Percentiles rank a stretch among this genome's conserved stretches.
These are phyloP conservation scores for Spinellus fusiger DNA, from an alignment of 192 early-diverging fungal species.

Conservation along the genomic window DNA sequence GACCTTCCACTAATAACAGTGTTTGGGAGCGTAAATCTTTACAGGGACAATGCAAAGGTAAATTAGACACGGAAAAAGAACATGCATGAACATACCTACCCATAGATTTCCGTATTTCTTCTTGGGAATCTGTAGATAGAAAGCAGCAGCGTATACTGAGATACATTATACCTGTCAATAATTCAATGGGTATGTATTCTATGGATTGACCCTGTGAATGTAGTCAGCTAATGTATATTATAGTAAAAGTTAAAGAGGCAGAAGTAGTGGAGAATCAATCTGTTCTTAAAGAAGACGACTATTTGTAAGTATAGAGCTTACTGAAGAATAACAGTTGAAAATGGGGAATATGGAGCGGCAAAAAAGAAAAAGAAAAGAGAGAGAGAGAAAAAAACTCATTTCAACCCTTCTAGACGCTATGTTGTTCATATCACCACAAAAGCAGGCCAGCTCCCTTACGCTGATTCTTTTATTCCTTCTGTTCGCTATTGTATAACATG, in stretches of 20 bases:
- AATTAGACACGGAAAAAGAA: not conserved
- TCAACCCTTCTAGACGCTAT: conserved; percentile 42
- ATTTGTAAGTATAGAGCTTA: conserved; percentile 36
- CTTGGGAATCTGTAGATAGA: conserved; percentile 18
- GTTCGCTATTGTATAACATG: conserved; percentile 67
- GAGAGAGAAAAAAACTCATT: no score
- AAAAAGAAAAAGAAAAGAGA: no score
- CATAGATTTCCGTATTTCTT: conserved; percentile 5
- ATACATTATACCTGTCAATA: conserved; percentile 64
- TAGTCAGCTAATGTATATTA: not conserved
- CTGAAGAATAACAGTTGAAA: not conserved
- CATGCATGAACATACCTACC: not conserved
- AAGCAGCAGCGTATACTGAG: conserved; percentile 41
- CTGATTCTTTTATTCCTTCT: conserved; percentile 32
- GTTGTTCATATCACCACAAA: conserved; percentile 43
- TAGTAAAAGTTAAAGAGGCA: conserved; percentile 64
- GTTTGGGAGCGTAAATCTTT: conserved; percentile 20
- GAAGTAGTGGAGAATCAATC: conserved; percentile 54
- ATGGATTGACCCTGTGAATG: not conserved
- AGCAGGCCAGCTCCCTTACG: conserved; percentile 41
- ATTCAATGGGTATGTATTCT: conserved; percentile 53
- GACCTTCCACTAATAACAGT: conserved; percentile 9
- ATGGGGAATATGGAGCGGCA: no score
- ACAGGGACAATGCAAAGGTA: conserved; percentile 14
- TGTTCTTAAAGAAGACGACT: conserved; percentile 52